Evolutionary conservation across 1,139 yeast species (phyloP), one percentile per base, ranked within the genome.

Genomic region (Suhomyces bokatorum): DNA sequence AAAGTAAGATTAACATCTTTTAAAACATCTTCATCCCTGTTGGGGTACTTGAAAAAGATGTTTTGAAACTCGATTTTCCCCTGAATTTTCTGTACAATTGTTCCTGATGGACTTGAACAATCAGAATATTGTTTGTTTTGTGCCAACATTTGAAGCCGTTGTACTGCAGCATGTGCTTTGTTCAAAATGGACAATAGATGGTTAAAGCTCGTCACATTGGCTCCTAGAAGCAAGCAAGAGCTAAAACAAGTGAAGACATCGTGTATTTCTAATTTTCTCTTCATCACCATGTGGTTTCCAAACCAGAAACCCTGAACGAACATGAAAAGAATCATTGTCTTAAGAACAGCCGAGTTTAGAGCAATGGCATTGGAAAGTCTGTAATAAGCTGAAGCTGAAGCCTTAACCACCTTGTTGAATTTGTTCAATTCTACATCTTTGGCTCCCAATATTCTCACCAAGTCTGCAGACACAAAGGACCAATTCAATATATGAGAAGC

Each of bases 291-390:
- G 40, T 73, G 68, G 32, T 84, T 78, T 3, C 98, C 99, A 64
- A 83, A 91, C 87, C 95, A 90, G 56, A 91, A 87, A 0, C 95
- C 96, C 61, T 89, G 97, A 2, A 90, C 87, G 69, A 91, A 90
- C 82, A 89, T 84, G 57, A 82, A 59, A 32, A 88, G 69, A 0
- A 85, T 73, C 7, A 90, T 53, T 14, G 79, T 67, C 53, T 84
- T 78, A 43, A 85, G 62, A 0, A 78, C 44, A 0, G 87, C 85
- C 22, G 78, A 65, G 57, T 89, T 91, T 0, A 80, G 62, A 11
- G 85, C 70, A 12, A 80, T 67, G 8, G 73, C 77, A 14, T 78
- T 58, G 12, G 82, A 72, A 40, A 81, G 64, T 35, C 63, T 70
- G 36, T 71, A 64, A 55, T 75, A 86, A 1, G 77, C 71, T 1